Percentiles rank a stretch among this genome's conserved stretches.
Evolutionary conservation across 2,329 filamentous ascomycete genomes (phyloP).

Genomic region (Botrytis squamosa): DNA sequence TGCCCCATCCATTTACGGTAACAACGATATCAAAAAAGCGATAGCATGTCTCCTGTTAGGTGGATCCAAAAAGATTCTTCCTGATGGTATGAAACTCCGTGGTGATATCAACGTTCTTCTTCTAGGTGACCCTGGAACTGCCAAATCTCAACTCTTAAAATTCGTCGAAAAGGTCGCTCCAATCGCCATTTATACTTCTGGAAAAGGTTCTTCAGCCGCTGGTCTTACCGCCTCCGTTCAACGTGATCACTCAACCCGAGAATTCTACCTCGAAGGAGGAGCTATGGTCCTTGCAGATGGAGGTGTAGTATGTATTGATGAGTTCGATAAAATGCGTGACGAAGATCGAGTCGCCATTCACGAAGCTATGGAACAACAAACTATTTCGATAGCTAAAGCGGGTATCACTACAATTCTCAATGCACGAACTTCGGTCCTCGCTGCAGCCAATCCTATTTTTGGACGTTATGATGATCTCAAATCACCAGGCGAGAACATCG

Average conservation of each 20-base stretch:
- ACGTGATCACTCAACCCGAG: slow-evolving; percentile 83
- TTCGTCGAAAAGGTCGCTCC: slow-evolving; percentile 96
- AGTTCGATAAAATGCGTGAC: slow-evolving; percentile 99
- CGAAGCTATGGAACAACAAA: slow-evolving; percentile 99
- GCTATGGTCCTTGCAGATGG: slow-evolving; percentile 98
- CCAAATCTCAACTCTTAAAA: slow-evolving; percentile 94
- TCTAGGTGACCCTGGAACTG: slow-evolving; percentile 95
- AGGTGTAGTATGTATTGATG: slow-evolving; percentile 96
- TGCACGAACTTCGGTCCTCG: slow-evolving; percentile 88
- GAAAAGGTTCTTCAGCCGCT: slow-evolving; percentile 94
- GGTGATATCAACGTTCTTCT: slow-evolving; percentile 98
- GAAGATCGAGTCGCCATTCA: slow-evolving; percentile 97
- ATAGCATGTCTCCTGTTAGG: slow-evolving; percentile 92
- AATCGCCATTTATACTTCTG: slow-evolving; percentile 97
- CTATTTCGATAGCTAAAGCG: slow-evolving; percentile 97
- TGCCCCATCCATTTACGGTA: slow-evolving; percentile 96
- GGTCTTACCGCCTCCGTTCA: slow-evolving; percentile 98
- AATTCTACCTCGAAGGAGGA: slow-evolving; percentile 97
- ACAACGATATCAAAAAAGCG: slow-evolving; percentile 93
- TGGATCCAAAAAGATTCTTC: slow-evolving; percentile 95
- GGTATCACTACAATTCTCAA: slow-evolving; percentile 98
- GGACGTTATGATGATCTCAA: slow-evolving; percentile 98
- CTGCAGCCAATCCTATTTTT: slow-evolving; percentile 95
- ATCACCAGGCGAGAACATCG: slow-evolving; percentile 95
- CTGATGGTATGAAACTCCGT: slow-evolving; percentile 95